phyloP scores from a whole-genome alignment of 768 basidiomycete genomes.

The Russula earlei region DNA sequence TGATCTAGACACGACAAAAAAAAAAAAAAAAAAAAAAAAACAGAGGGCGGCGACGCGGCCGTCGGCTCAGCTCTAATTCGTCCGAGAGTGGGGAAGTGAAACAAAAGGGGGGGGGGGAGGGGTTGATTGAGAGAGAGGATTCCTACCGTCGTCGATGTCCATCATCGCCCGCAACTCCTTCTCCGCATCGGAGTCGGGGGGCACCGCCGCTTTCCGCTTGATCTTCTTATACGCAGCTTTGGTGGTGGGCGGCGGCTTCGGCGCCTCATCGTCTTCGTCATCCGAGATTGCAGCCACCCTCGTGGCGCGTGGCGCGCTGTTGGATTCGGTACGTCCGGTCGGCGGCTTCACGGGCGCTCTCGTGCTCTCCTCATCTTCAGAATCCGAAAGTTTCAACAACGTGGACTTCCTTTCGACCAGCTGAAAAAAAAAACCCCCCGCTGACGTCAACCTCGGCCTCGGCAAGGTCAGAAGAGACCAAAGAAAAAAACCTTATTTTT shows the following conservation, averaged over 20 bases:
- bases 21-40: slow-evolving; percentile 10
- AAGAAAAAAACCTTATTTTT: slow-evolving; percentile 1
- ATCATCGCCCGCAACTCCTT: slow-evolving; percentile 49
- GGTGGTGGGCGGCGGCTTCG: slow-evolving; percentile 29
- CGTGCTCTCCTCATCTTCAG: slow-evolving; percentile 22
- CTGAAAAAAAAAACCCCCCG: slow-evolving; percentile 20
- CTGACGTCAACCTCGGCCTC: not conserved
- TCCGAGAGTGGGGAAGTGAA: not conserved
- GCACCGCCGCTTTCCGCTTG: slow-evolving; percentile 32
- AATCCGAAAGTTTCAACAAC: slow-evolving; percentile 19
- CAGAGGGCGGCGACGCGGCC: too few relatives aligned
- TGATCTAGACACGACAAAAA: slow-evolving; percentile 28
- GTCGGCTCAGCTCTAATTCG: too few relatives aligned
- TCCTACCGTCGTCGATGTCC: slow-evolving; percentile 66
- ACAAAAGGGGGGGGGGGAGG: too few relatives aligned
- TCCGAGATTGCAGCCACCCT: slow-evolving; percentile 50
- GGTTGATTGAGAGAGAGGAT: too few relatives aligned
- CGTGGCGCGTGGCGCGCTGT: slow-evolving; percentile 30
- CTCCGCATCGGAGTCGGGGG: slow-evolving; percentile 36
- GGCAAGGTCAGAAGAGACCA: not conserved
- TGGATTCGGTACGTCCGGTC: slow-evolving; percentile 6
- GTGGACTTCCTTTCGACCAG: slow-evolving; percentile 27
- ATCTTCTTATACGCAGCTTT: slow-evolving; percentile 24
- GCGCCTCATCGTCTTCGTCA: slow-evolving; percentile 45
- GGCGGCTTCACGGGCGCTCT: slow-evolving; percentile 10